Conservation (phyloP, 495 filamentous ascomycete genomes). For the Trichoderma erinaceum region DNA sequence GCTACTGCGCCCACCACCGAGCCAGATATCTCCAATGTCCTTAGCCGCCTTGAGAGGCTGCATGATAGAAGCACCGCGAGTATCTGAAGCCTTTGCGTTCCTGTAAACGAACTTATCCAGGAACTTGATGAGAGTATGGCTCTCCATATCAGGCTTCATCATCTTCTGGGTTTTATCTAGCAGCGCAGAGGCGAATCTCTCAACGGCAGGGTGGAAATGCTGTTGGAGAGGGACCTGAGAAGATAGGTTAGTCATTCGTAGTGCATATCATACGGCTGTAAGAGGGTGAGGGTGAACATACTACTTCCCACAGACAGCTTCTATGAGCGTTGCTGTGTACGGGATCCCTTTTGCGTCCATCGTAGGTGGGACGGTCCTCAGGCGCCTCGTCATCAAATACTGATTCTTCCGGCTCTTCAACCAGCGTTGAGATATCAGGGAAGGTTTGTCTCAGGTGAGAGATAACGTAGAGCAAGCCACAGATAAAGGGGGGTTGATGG, state of each 20-base stretch:
- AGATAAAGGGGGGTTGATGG: constrained; percentile 89
- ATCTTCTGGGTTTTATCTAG: constrained; percentile 60
- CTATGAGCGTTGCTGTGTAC: constrained; percentile 83
- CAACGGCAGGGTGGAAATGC: constrained; percentile 94
- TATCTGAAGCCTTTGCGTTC: constrained; percentile 65
- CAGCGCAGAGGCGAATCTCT: constrained; percentile 69
- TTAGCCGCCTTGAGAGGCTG: constrained; percentile 70
- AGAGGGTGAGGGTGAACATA: constrained; percentile 28
- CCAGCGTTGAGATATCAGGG: constrained; percentile 63
- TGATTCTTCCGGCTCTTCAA: constrained; percentile 67
- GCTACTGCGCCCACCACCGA: constrained; percentile 37
- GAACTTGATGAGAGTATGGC: constrained; percentile 88
- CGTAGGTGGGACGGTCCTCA: constrained; percentile 47
- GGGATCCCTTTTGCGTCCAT: constrained; percentile 84
- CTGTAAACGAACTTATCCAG: constrained; percentile 95
- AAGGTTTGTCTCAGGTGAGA: constrained; percentile 72
- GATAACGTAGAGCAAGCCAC: constrained; percentile 80
- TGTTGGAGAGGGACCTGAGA: constrained; percentile 58
- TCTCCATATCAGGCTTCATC: constrained; percentile 79
- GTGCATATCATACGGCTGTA: not conserved
- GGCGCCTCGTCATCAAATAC: constrained; percentile 52
- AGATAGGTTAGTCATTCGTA: not conserved
- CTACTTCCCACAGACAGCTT: constrained; percentile 88
- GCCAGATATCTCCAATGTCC: constrained; percentile 52
- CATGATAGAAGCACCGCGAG: constrained; percentile 85